These are phyloP conservation scores for Dendrobium huoshanense DNA, from an alignment of 106 monocot genomes.

Conservation along the genomic window DNA sequence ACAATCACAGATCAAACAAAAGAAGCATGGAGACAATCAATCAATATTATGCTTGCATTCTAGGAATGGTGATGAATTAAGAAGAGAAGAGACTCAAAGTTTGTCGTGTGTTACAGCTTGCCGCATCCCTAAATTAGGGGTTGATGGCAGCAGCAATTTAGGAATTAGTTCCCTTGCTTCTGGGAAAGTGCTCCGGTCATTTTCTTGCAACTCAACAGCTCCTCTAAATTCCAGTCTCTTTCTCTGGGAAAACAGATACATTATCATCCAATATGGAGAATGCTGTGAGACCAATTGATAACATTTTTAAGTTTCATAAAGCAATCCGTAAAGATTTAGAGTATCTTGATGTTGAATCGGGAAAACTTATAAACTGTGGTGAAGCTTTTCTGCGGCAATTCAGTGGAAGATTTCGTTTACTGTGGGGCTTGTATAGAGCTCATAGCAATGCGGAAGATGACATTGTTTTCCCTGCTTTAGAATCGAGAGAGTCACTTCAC, in stretches of 20 bases:
- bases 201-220: conserved; percentile 60
- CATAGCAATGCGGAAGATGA: conserved; percentile 99
- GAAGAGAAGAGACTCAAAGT: conserved; percentile 11
- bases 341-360: conserved; percentile 92
- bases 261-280: conserved; percentile 49
- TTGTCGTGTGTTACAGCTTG: conserved; percentile 27
- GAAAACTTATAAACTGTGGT: conserved; percentile 76
- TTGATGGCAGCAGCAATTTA: conserved; percentile 37
- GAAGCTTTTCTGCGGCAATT: conserved; percentile 73
- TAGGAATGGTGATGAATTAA: conserved; percentile 9
- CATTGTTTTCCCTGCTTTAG: conserved; percentile 96
- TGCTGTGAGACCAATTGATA: conserved; percentile 74
- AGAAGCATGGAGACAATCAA: conserved; percentile 19
- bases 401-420: conserved; percentile 85
- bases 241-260: conserved; percentile 61
- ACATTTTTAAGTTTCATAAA: conserved; percentile 97
- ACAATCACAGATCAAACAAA: conserved; percentile 6
- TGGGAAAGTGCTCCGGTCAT: conserved; percentile 51
- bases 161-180: conserved; percentile 44
- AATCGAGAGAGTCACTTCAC: conserved; percentile 94
- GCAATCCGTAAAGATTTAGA: conserved; percentile 95
- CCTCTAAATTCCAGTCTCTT: conserved; percentile 91
- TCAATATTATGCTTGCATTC: conserved; percentile 21
- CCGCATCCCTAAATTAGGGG: conserved; percentile 76
- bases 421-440: conserved; percentile 93